Conservation (phyloP, 225 moss, liverwort and hornwort species). For the Takakia lepidozioides region DNA sequence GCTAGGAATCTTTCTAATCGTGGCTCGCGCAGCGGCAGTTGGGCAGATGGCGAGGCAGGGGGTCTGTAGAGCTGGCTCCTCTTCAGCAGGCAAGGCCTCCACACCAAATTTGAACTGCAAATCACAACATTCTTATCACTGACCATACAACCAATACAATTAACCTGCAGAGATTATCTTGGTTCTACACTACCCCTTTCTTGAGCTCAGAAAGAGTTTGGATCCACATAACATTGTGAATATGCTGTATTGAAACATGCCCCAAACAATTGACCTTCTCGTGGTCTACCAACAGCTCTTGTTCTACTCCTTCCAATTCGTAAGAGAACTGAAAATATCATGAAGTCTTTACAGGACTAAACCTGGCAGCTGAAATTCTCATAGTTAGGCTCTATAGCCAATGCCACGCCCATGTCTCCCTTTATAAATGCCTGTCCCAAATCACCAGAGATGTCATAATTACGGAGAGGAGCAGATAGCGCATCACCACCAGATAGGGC, state of each 20-base stretch:
- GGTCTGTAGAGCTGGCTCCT: slow-evolving; percentile 74
- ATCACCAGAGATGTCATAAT: not conserved
- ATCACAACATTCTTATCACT: not conserved
- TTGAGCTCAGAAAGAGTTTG: not conserved
- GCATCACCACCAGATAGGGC: too few relatives aligned
- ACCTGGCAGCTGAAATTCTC: slow-evolving; percentile 95
- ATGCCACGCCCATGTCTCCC: slow-evolving; percentile 67
- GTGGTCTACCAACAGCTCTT: not conserved
- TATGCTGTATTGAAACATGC: not conserved
- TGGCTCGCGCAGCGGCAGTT: slow-evolving; percentile 60
- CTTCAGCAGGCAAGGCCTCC: slow-evolving; percentile 51
- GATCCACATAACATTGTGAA: not conserved
- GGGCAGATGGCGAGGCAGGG: slow-evolving; percentile 90
- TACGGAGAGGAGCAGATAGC: too few relatives aligned
- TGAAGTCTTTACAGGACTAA: not conserved
- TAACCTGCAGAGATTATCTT: too few relatives aligned
- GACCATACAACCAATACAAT: too few relatives aligned
- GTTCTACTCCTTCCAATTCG: not conserved
- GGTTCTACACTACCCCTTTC: too few relatives aligned
- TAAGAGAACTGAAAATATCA: not conserved
- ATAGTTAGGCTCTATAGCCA: slow-evolving; percentile 91
- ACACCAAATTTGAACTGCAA: slow-evolving; percentile 88
- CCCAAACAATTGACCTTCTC: not conserved
- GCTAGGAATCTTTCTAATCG: slow-evolving; percentile 34
- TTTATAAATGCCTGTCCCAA: slow-evolving; percentile 55